Conservation (phyloP, 768 basidiomycete species). For the Rhizopogon rudus region DNA sequence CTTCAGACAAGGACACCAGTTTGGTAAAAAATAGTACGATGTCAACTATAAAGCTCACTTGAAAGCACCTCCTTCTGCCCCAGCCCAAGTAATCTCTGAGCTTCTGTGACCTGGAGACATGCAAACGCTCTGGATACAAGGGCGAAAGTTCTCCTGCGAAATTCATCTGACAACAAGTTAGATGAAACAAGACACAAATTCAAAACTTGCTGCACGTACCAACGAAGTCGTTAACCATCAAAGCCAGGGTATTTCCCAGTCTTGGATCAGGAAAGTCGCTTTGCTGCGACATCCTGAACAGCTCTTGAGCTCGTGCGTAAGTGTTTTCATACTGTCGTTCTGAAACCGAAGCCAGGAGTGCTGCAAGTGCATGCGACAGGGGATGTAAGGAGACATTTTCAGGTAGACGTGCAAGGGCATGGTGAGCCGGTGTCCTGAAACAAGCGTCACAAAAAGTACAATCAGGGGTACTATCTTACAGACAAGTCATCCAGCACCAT, state of each 20-base stretch:
- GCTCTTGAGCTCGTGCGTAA: constrained; percentile 40
- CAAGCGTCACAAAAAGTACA: background rate
- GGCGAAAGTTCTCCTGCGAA: constrained; percentile 50
- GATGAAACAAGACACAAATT: background rate
- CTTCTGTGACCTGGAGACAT: constrained; percentile 49
- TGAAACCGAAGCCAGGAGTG: constrained; percentile 44
- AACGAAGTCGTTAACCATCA: constrained; percentile 44
- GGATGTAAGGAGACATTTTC: constrained; percentile 38
- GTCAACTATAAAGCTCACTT: constrained; percentile 15
- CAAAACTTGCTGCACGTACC: constrained; percentile 32
- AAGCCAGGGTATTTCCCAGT: constrained; percentile 39
- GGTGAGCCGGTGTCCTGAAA: constrained; percentile 53
- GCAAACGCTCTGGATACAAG: constrained; percentile 63
- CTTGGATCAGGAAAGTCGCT: constrained; percentile 42
- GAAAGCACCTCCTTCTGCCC: constrained; percentile 25
- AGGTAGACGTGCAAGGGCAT: constrained; percentile 53
- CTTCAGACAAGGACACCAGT: constrained; percentile 21
- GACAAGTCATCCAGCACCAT: constrained; percentile 61
- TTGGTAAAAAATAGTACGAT: background rate
- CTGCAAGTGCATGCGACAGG: constrained; percentile 40
- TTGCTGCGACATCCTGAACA: constrained; percentile 38
- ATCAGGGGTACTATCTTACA: constrained; percentile 17
- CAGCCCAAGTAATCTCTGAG: constrained; percentile 54
- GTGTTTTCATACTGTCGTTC: constrained; percentile 54
- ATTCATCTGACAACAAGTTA: constrained; percentile 39